Base-by-base conservation (phyloP, 2,329 filamentous ascomycete genomes). In the Trichoderma sp. region DNA sequence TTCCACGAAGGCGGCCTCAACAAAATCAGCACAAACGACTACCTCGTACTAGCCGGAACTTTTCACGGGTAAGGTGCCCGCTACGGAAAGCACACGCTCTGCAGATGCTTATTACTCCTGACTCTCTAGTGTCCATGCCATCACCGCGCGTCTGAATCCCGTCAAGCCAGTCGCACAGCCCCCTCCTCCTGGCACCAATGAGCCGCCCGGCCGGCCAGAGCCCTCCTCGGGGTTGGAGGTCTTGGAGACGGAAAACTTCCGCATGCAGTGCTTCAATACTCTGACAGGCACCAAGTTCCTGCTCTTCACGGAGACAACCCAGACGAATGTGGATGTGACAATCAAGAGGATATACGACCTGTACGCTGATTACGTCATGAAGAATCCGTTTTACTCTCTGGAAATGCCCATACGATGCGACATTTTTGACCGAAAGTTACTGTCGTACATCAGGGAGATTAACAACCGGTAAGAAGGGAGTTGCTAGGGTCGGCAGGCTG, bases 371-470 rank as follows among this genome's bases (percentile, higher is more conserved):
- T 98, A 92, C 78, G 95, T 99, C 73, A 98, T 97, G 93, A 99
- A 98, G 85, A 99, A 99, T 79, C 95, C 95, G 1, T 99, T 99
- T 77, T 98, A 98, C 81, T 94, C 95, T 76, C 84, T 97, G 67
- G 95, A 99, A 82, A 99, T 98, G 94, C 95, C 95, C 7, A 89
- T 99, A 64, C 86, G 95, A 70, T 97, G 95, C 80, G 95, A 98
- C 76, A 91, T 93, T 73, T 99, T 97, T 82, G 95, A 99, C 78
- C 86, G 94, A 73, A 92, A 92, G 79, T 79, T 97, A 71, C 86
- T 87, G 72, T 92, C 89, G 42, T 97, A 94, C 80, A 88, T 97
- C 74, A 89, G 92, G 76, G 87, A 88, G 76, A 85, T 89, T 73
- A 90, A 90, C 75, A 89, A 83, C 75, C 86, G 84, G 77, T 82